Base-by-base conservation (phyloP, 2,329 filamentous ascomycete genomes). In the Parascedosporium putredinis region DNA sequence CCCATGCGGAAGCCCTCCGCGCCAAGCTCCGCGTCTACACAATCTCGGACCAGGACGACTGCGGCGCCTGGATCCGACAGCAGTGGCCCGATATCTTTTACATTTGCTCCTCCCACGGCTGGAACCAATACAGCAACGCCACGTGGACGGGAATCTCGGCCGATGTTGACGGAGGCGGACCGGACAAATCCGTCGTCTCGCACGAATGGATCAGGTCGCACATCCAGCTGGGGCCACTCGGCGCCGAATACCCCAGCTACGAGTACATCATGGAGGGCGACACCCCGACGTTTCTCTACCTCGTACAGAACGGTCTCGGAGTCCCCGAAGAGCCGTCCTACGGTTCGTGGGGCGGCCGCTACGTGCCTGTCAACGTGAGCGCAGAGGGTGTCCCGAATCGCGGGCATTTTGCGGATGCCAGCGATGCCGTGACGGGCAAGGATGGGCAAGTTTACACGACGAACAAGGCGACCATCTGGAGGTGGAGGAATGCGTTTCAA, bases 31-130 rank as follows among this genome's bases (percentile, higher is more conserved):
- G 74, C 12, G 66, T 78, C 7, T 78, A 78, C 57, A 63, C 76
- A 29, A 78, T 81, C 49, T 78, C 74, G 5, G 78, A 81, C 54
- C 77, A 81, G 54, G 77, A 81, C 53, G 71, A 81, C 53, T 71
- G 73, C 0, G 76, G 75, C 0, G 60, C 68, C 1, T 81, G 76
- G 76, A 73, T 81, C 31, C 70, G 77, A 14, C 61, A 64, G 42
- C 68, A 66, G 2, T 80, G 71, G 52, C 75, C 78, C 0, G 69
- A 74, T 22, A 57, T 81, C 5, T 73, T 76, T 54, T 80, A 78
- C 59, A 77, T 81, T 49, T 65, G 63, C 10, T 76, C 72, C 0
- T 59, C 79, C 2, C 78, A 81, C 56, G 75, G 68, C 5, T 81
- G 71, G 69, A 75, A 74, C 54, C 64, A 73, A 45, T 82, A 81